Base-by-base conservation (phyloP, 768 basidiomycete species). In the Dioszegia hungarica region DNA sequence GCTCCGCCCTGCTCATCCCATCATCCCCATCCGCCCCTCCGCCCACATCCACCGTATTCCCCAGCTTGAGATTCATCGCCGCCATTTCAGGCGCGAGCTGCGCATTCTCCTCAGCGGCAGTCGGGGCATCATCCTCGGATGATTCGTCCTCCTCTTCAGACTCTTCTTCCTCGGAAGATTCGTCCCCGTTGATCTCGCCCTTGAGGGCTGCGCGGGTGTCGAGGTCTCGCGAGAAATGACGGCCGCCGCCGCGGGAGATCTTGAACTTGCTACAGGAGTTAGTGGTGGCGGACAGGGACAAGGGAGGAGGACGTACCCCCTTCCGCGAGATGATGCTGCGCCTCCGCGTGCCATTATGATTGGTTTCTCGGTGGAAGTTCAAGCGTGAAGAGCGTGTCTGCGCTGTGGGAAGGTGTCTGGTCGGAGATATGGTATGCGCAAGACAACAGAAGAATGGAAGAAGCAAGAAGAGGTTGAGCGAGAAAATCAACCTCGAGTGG, bases 191-290 rank as follows among this genome's bases (percentile, higher is more conserved):
- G 19, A 51, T 20, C n/a, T 51, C 34, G 19, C 49, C 49, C 34
- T 51, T 51, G 20, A 51, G 36, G 22, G 49, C 49, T 22, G 55
- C 40, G 9, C 70, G 55, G 24, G 67, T 62, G 39, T 68, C 62
- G n/a, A 68, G 58, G 53, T 73, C 56, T 84, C 88, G 88, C 15
- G 76, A 75, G 77, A 92, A 93, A 73, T 79, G 85, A 59, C 90
- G 83, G 49, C 90, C 90, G 34, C 90, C 90, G 64, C 90, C 90
- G 49, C 90, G 88, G 72, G 86, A 88, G 63, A 84, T 80, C 81
- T 91, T 91, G 79, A 83, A 89, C 77, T 86, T 89, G 60, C 89
- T 62, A 24, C 11, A 11, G 31, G 10, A 3, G 49, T 34, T 22
- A 37, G 20, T 39, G 36, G n/a, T 6, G 15, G n/a, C 36, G 45